Conservation (phyloP, 768 basidiomycete species). For the Russula vinacea region DNA sequence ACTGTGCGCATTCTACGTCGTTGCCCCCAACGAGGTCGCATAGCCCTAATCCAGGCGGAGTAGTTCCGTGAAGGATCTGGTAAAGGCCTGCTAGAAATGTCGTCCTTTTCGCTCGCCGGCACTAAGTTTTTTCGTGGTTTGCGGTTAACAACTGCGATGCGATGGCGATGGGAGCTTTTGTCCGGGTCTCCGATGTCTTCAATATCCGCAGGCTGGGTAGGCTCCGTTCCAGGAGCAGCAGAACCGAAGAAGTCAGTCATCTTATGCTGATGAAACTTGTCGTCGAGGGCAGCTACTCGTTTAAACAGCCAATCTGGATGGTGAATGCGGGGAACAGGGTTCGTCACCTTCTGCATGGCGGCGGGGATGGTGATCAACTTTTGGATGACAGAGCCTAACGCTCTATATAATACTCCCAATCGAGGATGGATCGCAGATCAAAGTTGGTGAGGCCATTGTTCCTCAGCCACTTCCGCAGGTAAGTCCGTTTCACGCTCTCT, state of each 20-base stretch:
- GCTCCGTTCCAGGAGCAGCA: constrained; percentile 36
- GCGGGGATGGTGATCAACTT: constrained; percentile 99
- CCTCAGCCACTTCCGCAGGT: constrained; percentile 95
- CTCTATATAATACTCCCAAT: constrained; percentile 99
- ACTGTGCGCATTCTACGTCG: constrained; percentile 46
- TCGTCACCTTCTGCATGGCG: constrained; percentile 94
- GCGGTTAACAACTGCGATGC: constrained; percentile 54
- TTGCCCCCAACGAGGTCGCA: constrained; percentile 75
- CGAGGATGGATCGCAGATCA: constrained; percentile 89
- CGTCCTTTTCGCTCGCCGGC: constrained; percentile 42
- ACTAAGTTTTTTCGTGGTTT: constrained; percentile 42
- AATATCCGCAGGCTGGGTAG: constrained; percentile 43
- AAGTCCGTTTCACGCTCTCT: constrained; percentile 81
- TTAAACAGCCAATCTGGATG: constrained; percentile 98
- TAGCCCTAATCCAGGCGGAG: constrained; percentile 70
- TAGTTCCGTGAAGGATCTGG: constrained; percentile 69
- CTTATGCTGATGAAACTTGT: constrained; percentile 98
- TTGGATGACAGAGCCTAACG: constrained; percentile 94
- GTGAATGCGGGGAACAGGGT: constrained; percentile 91
- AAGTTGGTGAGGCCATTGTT: constrained; percentile 84
- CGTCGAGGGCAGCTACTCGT: constrained; percentile 81
- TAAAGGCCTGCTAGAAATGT: constrained; percentile 38
- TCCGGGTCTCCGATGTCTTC: constrained; percentile 50
- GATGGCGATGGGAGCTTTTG: constrained; percentile 36
- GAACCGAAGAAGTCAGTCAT: constrained; percentile 88